A percentile compares a stretch with the other conserved stretches of the same genome.
phyloP scores from a whole-genome alignment of 1,284 basidiomycete species.

The Fomes fomentarius region DNA sequence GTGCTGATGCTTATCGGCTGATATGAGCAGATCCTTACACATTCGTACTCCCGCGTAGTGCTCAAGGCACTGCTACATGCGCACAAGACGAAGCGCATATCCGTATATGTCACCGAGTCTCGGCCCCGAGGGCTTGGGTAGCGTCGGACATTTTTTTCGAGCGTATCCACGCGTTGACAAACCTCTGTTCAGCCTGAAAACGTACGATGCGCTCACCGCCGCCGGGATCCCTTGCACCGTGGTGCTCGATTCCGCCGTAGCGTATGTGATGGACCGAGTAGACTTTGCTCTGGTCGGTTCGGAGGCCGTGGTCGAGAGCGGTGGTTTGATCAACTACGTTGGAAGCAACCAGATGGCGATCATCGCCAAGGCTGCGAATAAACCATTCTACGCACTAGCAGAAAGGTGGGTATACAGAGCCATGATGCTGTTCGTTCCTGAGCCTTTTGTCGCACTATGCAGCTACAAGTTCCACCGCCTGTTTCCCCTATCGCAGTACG shows the following conservation, averaged over 20 bases:
- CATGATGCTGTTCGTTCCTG: constrained; percentile 24
- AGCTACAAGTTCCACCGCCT: constrained; percentile 98
- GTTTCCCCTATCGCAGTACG: constrained; percentile 96
- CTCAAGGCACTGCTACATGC: constrained; percentile 91
- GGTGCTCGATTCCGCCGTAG: constrained; percentile 94
- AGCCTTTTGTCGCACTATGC: constrained; percentile 28
- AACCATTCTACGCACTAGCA: constrained; percentile 96
- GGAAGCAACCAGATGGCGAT: constrained; percentile 97
- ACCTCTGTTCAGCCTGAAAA: constrained; percentile 69
- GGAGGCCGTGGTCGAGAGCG: constrained; percentile 96
- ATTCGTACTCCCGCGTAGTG: constrained; percentile 95
- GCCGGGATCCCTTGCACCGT: constrained; percentile 94
- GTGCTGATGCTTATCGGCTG: constrained; percentile 18
- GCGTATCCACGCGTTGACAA: constrained; percentile 11
- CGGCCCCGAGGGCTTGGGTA: constrained; percentile 84
- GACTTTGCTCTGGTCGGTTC: constrained; percentile 96
- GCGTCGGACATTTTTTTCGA: constrained; percentile 29
- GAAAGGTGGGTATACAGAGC: constrained; percentile 68
- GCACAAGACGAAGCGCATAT: constrained; percentile 90
- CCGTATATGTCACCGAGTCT: constrained; percentile 97
- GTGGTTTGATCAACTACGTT: constrained; percentile 86
- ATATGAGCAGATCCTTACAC: constrained; percentile 81
- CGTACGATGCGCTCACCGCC: constrained; percentile 81
- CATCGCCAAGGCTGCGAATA: constrained; percentile 92
- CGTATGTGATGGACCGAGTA: constrained; percentile 92